A percentile compares a stretch with the other conserved stretches of the same genome.
These are phyloP conservation scores for Mycena galopus DNA, from an alignment of 768 basidiomycete species.

Conservation along the genomic window DNA sequence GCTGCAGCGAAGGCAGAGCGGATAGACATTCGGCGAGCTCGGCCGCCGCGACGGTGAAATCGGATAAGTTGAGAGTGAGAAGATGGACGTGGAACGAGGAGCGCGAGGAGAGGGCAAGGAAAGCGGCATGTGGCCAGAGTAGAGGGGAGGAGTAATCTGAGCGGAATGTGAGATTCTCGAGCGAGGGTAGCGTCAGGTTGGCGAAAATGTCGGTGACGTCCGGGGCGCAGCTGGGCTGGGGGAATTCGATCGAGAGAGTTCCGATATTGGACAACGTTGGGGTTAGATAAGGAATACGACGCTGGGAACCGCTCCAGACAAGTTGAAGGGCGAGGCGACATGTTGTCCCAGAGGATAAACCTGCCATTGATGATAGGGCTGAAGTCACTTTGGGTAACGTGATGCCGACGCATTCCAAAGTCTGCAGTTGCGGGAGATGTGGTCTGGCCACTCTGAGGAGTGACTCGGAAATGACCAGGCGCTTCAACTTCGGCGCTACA, in stretches of 20 bases:
- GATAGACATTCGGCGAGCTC: slow-evolving; percentile 26
- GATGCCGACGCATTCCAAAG: slow-evolving; percentile 25
- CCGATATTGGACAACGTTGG: slow-evolving; percentile 18
- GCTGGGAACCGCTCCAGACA: slow-evolving; percentile 20
- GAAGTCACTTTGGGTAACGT: slow-evolving; percentile 16
- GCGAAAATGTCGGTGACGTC: slow-evolving; percentile 25
- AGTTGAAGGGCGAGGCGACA: slow-evolving; percentile 27
- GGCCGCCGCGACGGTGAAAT: slow-evolving; percentile 22
- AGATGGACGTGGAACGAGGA: slow-evolving; percentile 23
- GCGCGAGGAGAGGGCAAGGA: slow-evolving; percentile 24
- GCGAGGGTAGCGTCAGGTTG: slow-evolving; percentile 22
- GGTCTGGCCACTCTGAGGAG: slow-evolving; percentile 21
- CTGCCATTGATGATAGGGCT: slow-evolving; percentile 10
- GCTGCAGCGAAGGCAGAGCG: slow-evolving; percentile 20
- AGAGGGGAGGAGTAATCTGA: slow-evolving; percentile 14
- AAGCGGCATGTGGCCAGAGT: slow-evolving; percentile 24
- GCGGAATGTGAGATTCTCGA: slow-evolving; percentile 18
- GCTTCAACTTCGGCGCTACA: slow-evolving; percentile 25
- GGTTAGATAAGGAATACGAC: slow-evolving; percentile 24
- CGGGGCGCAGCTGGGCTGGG: slow-evolving; percentile 14
- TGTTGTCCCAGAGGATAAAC: slow-evolving; percentile 6
- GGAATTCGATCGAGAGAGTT: slow-evolving; percentile 19
- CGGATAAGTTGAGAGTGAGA: slow-evolving; percentile 14
- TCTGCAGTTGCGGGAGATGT: slow-evolving; percentile 24
- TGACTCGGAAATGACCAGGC: slow-evolving; percentile 19